A percentile compares a stretch with the other conserved stretches of the same genome.
Evolutionary conservation across 176 grass and related monocot species (phyloP).

Genomic region (Urochloa ruziziensis): DNA sequence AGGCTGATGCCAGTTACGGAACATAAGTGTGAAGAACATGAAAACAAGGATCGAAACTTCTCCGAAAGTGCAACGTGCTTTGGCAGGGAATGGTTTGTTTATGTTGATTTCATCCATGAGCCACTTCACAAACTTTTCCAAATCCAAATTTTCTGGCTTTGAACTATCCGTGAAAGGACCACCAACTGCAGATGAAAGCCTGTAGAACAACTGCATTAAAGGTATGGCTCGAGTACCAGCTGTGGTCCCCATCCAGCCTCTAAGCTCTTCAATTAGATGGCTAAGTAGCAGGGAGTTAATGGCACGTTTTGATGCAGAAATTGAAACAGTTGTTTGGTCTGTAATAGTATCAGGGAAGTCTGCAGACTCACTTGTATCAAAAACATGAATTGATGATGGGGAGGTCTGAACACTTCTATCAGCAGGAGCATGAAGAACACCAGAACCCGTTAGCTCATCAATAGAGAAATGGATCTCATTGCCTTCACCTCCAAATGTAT

Average conservation of each 20-base stretch:
- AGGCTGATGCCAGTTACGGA: constrained; percentile 99
- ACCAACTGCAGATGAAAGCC: constrained; percentile 90
- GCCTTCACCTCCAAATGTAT: constrained; percentile 74
- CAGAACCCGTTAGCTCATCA: constrained; percentile 61
- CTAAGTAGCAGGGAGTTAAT: constrained; percentile 82
- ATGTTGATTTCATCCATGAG: constrained; percentile 87
- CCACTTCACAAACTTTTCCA: constrained; percentile 96
- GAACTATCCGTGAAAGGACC: constrained; percentile 97
- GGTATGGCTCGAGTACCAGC: constrained; percentile 84
- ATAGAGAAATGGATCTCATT: constrained; percentile 84
- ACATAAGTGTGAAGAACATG: constrained; percentile 99
- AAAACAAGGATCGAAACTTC: constrained; percentile 96
- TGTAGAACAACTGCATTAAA: constrained; percentile 94
- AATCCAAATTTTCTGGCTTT: constrained; percentile 88
- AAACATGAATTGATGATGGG: constrained; percentile 69
- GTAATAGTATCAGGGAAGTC: constrained; percentile 48
- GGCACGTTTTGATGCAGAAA: constrained; percentile 92
- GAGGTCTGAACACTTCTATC: constrained; percentile 60
- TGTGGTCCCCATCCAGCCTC: constrained; percentile 85
- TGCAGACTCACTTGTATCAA: constrained; percentile 67
- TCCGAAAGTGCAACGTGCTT: constrained; percentile 71
- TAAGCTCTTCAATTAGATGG: constrained; percentile 84
- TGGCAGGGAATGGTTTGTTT: constrained; percentile 80
- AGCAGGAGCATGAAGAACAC: constrained; percentile 42
- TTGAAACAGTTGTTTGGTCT: constrained; percentile 76